A percentile compares a stretch with the other conserved stretches of the same genome.
Conservation (phyloP, 164 flowering plant species). For the Amborella trichopoda region DNA sequence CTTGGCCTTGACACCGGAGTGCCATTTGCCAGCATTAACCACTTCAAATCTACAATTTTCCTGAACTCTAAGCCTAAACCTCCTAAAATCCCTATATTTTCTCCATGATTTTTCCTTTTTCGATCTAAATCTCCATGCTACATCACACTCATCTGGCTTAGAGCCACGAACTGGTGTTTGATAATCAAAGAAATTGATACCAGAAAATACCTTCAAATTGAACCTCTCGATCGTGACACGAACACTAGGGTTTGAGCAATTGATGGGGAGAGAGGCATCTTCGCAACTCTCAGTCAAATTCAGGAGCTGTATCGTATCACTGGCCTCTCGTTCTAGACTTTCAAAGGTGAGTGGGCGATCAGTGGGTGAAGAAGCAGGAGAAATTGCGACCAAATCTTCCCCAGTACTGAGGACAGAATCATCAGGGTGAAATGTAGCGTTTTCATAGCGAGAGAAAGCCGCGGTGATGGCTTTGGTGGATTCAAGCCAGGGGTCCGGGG, state of each 20-base stretch:
- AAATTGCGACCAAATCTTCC: slow-evolving; percentile 42
- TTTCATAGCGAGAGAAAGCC: slow-evolving; percentile 46
- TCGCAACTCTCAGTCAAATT: slow-evolving; percentile 1
- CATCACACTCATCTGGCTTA: slow-evolving; percentile 72
- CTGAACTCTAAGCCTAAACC: slow-evolving; percentile 48
- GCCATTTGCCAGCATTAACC: slow-evolving; percentile 49
- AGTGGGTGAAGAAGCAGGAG: slow-evolving; percentile 16
- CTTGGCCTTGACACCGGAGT: slow-evolving; percentile 78
- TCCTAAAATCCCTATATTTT: slow-evolving; percentile 80
- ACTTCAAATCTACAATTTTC: slow-evolving; percentile 55
- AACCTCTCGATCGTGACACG: slow-evolving; percentile 60
- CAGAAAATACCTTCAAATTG: slow-evolving; percentile 52
- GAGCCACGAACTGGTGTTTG: slow-evolving; percentile 66
- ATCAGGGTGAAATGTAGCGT: slow-evolving; percentile 71
- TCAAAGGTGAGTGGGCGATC: neutral
- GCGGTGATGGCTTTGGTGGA: slow-evolving; percentile 70
- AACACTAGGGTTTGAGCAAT: slow-evolving; percentile 79
- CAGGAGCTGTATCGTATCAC: neutral
- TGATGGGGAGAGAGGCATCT: slow-evolving; percentile 16
- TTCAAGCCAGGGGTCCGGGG: slow-evolving; percentile 96
- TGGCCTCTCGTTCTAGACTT: neutral
- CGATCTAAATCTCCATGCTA: slow-evolving; percentile 84
- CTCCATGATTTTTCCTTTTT: slow-evolving; percentile 97
- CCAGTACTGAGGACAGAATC: slow-evolving; percentile 66
- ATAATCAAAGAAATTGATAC: slow-evolving; percentile 70